Base-by-base conservation (phyloP, 2,329 filamentous ascomycete genomes). In the Colletotrichum camelliae region DNA sequence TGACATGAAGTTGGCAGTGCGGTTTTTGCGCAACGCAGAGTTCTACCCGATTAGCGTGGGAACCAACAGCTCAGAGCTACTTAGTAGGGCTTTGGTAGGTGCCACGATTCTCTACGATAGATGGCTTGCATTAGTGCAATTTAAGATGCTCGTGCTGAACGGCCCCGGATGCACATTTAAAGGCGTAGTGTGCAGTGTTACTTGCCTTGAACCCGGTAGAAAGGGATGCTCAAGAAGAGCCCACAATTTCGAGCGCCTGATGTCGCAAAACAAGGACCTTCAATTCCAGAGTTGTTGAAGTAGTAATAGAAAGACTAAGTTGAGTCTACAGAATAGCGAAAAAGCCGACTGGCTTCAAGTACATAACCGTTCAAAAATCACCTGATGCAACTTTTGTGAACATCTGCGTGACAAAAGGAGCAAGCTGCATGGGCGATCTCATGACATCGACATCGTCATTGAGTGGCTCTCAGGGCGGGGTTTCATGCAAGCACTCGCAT, bases 241-340 rank as follows among this genome's bases (percentile, higher is more conserved):
- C 4, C 0, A 7, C 3, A 13, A 52, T 24, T 24, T 52, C 43
- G 43, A 52, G 21, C 21, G n/a, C 3, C n/a, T 52, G n/a, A 52
- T 13, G 43, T 52, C 10, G 43, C 43, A 52, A 52, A 21, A 52
- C 4, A 13, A 48, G 18, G 5, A 52, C 6, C n/a, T 13, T 52
- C 43, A 13, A 7, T 2, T 21, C 1, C 43, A 4, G 1, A 4
- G 2, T 21, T 10, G n/a, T 1, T 13, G 0, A 4, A 21, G 4
- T 52, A 21, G 1, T 52, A 52, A 1, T 13, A 4, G 5, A 18
- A 21, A 13, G n/a, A 21, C 43, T 52, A 13, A 52, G 1, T 0
- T 2, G 3, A n/a, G 39, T 48, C 39, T 48, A 6, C 18, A 6
- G 18, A 43, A 43, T 6, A 48, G n/a, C 18, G 5, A 48, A 7